These are phyloP conservation scores for Didymellaceae sp. DNA, from an alignment of 2,329 filamentous ascomycete species.

Conservation along the genomic window DNA sequence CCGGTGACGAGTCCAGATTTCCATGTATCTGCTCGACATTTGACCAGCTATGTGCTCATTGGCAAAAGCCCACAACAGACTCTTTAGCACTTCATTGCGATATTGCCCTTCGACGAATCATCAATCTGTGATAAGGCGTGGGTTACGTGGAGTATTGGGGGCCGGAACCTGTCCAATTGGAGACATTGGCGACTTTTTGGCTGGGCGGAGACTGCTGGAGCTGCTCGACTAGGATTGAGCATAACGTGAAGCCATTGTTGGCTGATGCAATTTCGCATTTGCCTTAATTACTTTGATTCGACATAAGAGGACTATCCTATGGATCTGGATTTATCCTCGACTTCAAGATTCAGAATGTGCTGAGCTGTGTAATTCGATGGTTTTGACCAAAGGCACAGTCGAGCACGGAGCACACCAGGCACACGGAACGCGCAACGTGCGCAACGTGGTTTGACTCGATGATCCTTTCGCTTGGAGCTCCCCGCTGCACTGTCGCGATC, in stretches of 20 bases:
- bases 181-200: constrained; percentile 14
- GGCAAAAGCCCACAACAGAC: not conserved
- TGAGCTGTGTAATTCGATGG: constrained; percentile 1
- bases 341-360: constrained; percentile 4
- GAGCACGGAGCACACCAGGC: constrained; percentile 7
- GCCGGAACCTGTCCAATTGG: constrained; percentile 19
- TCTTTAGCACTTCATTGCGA: constrained; percentile 1
- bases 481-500: constrained; percentile 4
- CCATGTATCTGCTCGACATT: not conserved
- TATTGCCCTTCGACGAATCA: constrained; percentile 12
- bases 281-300: constrained; percentile 7
- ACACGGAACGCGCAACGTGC: constrained; percentile 5
- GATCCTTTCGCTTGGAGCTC: constrained; percentile 2
- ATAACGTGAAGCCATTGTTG: constrained; percentile 9
- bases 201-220: constrained; percentile 5
- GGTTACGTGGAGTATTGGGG: constrained; percentile 6
- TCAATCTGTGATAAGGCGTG: constrained; percentile 10
- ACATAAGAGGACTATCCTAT: not conserved
- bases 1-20: constrained; percentile 7
- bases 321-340: not conserved
- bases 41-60: not conserved
- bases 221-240: constrained; percentile 10
- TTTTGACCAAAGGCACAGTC: not conserved
- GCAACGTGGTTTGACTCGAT: constrained; percentile 12
- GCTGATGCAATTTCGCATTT: constrained; percentile 15